Evolutionary conservation across 169 alveolate species (phyloP).

Genomic region (Plasmodium fragile): DNA sequence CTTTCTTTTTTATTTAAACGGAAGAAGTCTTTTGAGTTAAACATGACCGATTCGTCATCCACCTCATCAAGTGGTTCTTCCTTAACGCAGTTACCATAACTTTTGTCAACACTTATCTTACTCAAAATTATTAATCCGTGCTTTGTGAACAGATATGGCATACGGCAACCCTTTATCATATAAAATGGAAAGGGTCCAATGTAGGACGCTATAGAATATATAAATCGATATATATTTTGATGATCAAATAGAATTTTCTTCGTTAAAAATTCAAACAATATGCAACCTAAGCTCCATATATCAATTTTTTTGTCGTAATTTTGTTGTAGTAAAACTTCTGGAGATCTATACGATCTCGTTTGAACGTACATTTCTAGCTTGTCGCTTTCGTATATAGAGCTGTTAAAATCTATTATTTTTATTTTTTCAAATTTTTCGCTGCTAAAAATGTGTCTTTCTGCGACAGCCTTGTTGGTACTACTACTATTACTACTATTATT

Average conservation of each 20-base stretch:
- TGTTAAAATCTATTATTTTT: slow-evolving; percentile 97
- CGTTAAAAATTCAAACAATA: slow-evolving; percentile 95
- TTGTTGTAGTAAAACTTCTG: slow-evolving; percentile 98
- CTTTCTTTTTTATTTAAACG: slow-evolving; percentile 41
- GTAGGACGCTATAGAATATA: slow-evolving; percentile 87
- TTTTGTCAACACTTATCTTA: slow-evolving; percentile 20
- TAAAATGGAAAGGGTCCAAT: slow-evolving; percentile 88
- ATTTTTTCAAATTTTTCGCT: slow-evolving; percentile 80
- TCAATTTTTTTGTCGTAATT: slow-evolving; percentile 98
- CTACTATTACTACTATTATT: background rate
- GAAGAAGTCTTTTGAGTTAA: slow-evolving; percentile 70
- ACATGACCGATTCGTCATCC: slow-evolving; percentile 61
- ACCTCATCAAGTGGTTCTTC: slow-evolving; percentile 50
- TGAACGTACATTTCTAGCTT: slow-evolving; percentile 95
- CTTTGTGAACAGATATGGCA: slow-evolving; percentile 72
- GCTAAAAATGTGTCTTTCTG: slow-evolving; percentile 5
- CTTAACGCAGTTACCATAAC: slow-evolving; percentile 18
- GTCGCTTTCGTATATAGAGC: slow-evolving; percentile 95
- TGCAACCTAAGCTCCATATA: slow-evolving; percentile 99
- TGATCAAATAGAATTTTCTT: slow-evolving; percentile 91
- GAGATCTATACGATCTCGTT: slow-evolving; percentile 98
- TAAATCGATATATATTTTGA: slow-evolving; percentile 86
- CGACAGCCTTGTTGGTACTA: background rate
- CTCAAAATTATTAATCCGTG: slow-evolving; percentile 67
- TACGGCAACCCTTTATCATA: slow-evolving; percentile 79